Evolutionary conservation across 2,329 filamentous ascomycete genomes (phyloP).

Genomic region (Xylaria sp.): DNA sequence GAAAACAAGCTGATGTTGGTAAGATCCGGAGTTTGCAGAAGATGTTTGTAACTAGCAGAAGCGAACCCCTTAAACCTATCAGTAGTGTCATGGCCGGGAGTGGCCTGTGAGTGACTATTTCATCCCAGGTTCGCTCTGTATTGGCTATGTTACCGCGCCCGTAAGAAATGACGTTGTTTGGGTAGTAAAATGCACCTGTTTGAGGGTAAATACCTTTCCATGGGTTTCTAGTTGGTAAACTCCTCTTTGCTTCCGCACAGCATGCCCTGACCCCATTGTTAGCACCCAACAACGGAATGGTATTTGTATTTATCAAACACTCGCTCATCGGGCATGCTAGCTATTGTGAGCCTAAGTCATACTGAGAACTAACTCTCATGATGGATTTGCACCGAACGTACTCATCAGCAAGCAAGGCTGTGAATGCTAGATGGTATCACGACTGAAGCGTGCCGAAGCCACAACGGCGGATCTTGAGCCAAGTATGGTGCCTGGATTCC

Average conservation of each 20-base stretch:
- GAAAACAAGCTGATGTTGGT: background rate
- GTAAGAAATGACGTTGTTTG: background rate
- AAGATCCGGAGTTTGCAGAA: background rate
- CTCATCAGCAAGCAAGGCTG: constrained; percentile 16
- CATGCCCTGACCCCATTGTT: background rate
- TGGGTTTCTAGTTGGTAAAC: background rate
- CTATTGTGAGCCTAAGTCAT: background rate
- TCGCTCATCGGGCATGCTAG: background rate
- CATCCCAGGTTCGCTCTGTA: background rate
- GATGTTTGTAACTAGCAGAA: constrained; percentile 10
- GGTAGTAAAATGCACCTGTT: background rate
- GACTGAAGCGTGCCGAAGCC: background rate
- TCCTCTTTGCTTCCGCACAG: background rate
- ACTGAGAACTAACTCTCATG: background rate
- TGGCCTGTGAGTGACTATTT: background rate
- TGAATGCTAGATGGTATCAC: background rate
- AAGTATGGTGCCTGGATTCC: constrained; percentile 11
- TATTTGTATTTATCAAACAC: background rate
- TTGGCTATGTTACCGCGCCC: constrained; percentile 6
- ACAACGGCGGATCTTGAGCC: constrained; percentile 1
- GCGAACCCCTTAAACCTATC: background rate
- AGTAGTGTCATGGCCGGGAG: background rate
- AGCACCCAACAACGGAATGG: background rate
- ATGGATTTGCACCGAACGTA: background rate
- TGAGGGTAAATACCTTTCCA: background rate